Conservation (phyloP, 768 basidiomycete genomes). For the Chiua virens region DNA sequence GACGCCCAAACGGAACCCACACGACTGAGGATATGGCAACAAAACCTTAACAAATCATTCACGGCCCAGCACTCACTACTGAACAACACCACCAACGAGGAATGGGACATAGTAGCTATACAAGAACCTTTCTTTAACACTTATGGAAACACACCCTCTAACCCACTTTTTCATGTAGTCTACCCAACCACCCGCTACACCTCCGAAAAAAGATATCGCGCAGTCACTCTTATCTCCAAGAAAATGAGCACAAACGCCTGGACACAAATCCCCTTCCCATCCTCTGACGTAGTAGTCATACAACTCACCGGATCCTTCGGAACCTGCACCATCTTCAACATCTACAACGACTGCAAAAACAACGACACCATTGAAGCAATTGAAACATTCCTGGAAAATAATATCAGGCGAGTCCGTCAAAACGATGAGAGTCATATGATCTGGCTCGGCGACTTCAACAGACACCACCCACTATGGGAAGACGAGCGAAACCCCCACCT, state of each 20-base stretch:
- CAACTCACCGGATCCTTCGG: background rate
- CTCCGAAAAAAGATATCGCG: no score
- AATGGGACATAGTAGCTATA: constrained; percentile 35
- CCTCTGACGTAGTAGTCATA: background rate
- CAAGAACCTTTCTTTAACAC: constrained; percentile 41
- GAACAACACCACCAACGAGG: background rate
- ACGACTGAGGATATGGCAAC: constrained; percentile 5
- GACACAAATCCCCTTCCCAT: constrained; percentile 1
- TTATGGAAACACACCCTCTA: constrained; percentile 11
- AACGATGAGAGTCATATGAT: no score
- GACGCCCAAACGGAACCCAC: background rate
- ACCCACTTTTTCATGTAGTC: constrained; percentile 9
- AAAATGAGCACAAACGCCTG: constrained; percentile 2
- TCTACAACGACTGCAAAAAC: constrained; percentile 6
- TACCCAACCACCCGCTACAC: no score
- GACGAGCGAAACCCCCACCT: constrained; percentile 19
- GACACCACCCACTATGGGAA: constrained; percentile 35
- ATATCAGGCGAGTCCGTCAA: no score
- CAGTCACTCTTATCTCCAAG: constrained; percentile 6
- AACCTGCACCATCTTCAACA: background rate
- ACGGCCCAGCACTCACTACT: background rate
- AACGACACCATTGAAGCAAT: background rate
- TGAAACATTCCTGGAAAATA: no score
- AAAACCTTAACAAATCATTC: constrained; percentile 3
- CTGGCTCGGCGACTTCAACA: constrained; percentile 25